Percentiles rank a stretch among this genome's conserved stretches.
phyloP scores from a whole-genome alignment of 1,284 basidiomycete species.

The Omphalotus olearius region DNA sequence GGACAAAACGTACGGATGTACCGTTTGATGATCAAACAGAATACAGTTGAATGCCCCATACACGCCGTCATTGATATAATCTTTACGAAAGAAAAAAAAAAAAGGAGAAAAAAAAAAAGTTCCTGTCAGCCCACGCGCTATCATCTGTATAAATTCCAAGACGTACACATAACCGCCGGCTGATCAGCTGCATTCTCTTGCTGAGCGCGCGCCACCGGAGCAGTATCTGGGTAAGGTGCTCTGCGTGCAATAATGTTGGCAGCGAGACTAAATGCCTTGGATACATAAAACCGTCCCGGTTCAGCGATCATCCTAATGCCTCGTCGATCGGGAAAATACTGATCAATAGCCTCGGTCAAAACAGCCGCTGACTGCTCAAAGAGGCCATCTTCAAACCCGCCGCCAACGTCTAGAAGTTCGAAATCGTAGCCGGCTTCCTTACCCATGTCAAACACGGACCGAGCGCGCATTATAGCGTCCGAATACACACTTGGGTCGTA shows the following conservation, averaged over 20 bases:
- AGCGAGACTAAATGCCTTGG: conserved; percentile 90
- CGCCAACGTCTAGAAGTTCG: conserved; percentile 84
- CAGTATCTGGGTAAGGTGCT: conserved; percentile 37
- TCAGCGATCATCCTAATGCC: conserved; percentile 90
- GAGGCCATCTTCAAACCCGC: conserved; percentile 90
- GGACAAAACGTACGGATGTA: conserved; percentile 78
- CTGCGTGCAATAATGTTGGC: conserved; percentile 93
- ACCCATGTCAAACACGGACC: conserved; percentile 87
- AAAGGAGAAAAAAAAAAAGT: conserved; percentile 15
- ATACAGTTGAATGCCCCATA: conserved; percentile 99
- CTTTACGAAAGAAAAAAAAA: conserved; percentile 26
- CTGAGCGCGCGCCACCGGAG: conserved; percentile 28
- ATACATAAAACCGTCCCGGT: conserved; percentile 94
- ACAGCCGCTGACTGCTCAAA: conserved; percentile 83
- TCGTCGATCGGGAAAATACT: conserved; percentile 81
- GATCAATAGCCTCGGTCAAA: conserved; percentile 69
- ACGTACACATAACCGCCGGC: conserved; percentile 80
- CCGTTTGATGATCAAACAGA: conserved; percentile 89
- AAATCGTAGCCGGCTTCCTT: conserved; percentile 30
- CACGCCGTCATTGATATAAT: conserved; percentile 97
- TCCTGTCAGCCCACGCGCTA: conserved; percentile 3
- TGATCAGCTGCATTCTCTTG: conserved; percentile 37
- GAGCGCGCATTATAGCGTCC: conserved; percentile 86
- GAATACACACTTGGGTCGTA: conserved; percentile 89
- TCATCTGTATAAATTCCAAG: conserved; percentile 3